Conservation (phyloP, 129 eudicot genomes). For the Escallonia rubra region DNA sequence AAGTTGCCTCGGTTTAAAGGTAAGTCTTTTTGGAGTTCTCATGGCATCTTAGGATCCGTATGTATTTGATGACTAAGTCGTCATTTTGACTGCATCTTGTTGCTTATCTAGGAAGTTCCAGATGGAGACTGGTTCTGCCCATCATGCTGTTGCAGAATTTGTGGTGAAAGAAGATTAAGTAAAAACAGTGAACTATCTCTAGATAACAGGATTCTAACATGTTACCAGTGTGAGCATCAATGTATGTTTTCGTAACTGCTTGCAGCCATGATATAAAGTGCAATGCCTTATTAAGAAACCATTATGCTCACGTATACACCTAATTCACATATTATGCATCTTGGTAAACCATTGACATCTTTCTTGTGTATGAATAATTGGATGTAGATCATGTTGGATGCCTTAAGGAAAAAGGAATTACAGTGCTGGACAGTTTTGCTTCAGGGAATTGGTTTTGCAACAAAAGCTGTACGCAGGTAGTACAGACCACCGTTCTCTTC, state of each 20-base stretch:
- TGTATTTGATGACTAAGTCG: neutral
- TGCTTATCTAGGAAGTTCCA: constrained; percentile 56
- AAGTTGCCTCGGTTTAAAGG: constrained; percentile 64
- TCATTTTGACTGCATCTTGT: constrained; percentile 2
- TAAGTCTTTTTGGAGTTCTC: constrained; percentile 10
- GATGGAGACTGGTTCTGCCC: constrained; percentile 96
- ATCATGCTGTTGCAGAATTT: constrained; percentile 82
- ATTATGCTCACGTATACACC: neutral
- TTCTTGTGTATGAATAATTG: constrained; percentile 13
- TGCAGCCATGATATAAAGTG: too few species aligned
- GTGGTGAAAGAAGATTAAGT: constrained; percentile 40
- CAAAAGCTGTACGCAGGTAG: constrained; percentile 70
- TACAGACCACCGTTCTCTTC: neutral
- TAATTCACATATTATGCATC: neutral
- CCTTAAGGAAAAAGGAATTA: constrained; percentile 38
- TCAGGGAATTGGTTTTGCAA: constrained; percentile 67
- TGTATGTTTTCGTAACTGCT: constrained; percentile 36
- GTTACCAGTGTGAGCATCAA: constrained; percentile 70
- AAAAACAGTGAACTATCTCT: constrained; percentile 13
- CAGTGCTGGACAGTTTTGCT: constrained; percentile 16
- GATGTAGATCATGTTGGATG: constrained; percentile 70
- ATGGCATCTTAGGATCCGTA: constrained; percentile 6
- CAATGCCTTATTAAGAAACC: too few species aligned
- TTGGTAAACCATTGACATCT: neutral
- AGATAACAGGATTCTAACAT: constrained; percentile 30